Evolutionary conservation across 495 filamentous ascomycete species (phyloP).

Genomic region (Trichoderma orchidacearum): DNA sequence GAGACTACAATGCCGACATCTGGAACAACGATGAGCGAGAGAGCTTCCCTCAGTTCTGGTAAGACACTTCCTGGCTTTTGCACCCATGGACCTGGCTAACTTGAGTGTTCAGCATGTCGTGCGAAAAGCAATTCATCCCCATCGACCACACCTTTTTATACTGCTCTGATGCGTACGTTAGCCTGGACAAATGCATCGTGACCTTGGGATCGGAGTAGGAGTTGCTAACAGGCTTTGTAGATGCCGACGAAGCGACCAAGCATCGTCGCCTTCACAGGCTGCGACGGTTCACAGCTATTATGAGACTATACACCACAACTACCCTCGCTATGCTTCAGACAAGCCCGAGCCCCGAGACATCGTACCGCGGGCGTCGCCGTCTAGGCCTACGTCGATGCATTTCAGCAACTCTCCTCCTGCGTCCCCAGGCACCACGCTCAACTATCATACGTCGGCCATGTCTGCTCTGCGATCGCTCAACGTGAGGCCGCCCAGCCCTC

Average conservation of each 20-base stretch:
- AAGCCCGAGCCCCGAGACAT: slow-evolving; percentile 32
- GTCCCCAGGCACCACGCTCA: slow-evolving; percentile 17
- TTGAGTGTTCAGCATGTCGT: slow-evolving; percentile 28
- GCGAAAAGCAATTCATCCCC: slow-evolving; percentile 34
- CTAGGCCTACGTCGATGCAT: slow-evolving; percentile 24
- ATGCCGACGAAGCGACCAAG: slow-evolving; percentile 30
- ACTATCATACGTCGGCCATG: slow-evolving; percentile 23
- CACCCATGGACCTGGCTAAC: not conserved
- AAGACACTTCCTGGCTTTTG: slow-evolving; percentile 12
- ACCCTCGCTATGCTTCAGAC: slow-evolving; percentile 21
- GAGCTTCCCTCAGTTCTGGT: slow-evolving; percentile 39
- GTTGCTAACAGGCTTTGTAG: slow-evolving; percentile 14
- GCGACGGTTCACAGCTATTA: slow-evolving; percentile 11
- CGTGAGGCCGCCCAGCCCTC: slow-evolving; percentile 31
- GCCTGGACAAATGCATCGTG: too few relatives aligned
- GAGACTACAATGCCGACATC: slow-evolving; percentile 30
- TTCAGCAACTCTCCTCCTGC: slow-evolving; percentile 24
- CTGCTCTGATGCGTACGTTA: slow-evolving; percentile 35
- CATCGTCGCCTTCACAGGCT: slow-evolving; percentile 13
- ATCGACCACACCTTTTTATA: slow-evolving; percentile 29
- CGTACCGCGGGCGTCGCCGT: slow-evolving; percentile 36
- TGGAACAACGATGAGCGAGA: slow-evolving; percentile 33
- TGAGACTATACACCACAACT: slow-evolving; percentile 6
- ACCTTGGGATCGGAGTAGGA: too few relatives aligned
- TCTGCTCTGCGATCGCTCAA: slow-evolving; percentile 30